Evolutionary conservation across 2,329 filamentous ascomycete species (phyloP), one percentile per base, ranked within the genome.

Genomic region (Aulographum hederae): DNA sequence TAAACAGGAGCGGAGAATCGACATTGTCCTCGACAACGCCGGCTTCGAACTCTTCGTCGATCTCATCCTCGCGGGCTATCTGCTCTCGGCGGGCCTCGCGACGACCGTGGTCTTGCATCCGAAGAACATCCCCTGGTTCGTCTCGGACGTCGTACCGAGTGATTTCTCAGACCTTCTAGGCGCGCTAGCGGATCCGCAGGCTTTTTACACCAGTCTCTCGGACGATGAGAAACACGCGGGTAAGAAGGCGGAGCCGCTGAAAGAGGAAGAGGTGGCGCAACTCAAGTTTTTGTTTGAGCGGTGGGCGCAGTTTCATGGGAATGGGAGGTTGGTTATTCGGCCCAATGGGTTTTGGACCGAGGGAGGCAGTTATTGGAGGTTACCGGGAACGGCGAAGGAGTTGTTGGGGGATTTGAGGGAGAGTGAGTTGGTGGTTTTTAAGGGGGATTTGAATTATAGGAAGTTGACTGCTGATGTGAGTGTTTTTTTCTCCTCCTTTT

Each of bases 31-130:
- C 4, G 89, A 98, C 53, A 98, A 98, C 44, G 82, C 89, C 14
- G 89, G 89, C 4, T 98, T 98, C 48, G 89, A 98, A 61, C 68
- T 98, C 10, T 98, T 84, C 48, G 89, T 95, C 41, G 89, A 98
- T 48, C 66, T 98, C 6, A 74, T 95, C 35, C 67, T 98, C 2
- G 85, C 82, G 0, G 86, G 85, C 1, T 98, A 92, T 50, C 65
- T 98, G 11, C 65, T 98, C 5, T 74, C 81, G 1, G 66, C 82
- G 0, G 80, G 78, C 1, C 69, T 98, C 4, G 89, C 89, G 0
- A 94, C 85, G 0, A 72, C 73, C 16, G 66, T 98, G 11, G 73
- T 95, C 14, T 67, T 98, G 6, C 85, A 93, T 46, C 85, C 89
- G 32, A 98, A 98, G 58, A 76, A 73, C 15, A 85, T 98, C 36